A percentile compares a stretch with the other conserved stretches of the same genome.
phyloP scores from a whole-genome alignment of 148 eudicot species.

The Rhododendron ovatum region DNA sequence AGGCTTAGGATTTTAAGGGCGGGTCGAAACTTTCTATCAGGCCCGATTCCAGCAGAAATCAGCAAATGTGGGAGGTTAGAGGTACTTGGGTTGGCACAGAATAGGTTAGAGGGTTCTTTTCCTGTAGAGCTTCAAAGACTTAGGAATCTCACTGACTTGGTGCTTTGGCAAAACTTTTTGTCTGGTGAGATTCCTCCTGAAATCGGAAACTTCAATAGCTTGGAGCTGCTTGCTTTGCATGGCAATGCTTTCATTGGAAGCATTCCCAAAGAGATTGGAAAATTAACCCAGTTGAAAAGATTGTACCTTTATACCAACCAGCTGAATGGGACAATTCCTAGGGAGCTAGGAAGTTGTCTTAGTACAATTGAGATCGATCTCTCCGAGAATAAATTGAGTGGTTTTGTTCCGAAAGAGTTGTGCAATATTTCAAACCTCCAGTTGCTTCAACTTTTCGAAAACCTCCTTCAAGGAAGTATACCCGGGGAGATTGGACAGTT shows the following conservation, averaged over 20 bases:
- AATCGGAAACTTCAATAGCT: constrained; percentile 41
- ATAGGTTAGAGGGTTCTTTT: constrained; percentile 39
- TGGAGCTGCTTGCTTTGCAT: constrained; percentile 46
- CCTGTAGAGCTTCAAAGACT: constrained; percentile 45
- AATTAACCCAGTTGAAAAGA: constrained; percentile 26
- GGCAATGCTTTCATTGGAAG: constrained; percentile 39
- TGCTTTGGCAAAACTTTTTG: constrained; percentile 47
- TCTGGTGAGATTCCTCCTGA: constrained; percentile 45
- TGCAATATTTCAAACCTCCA: constrained; percentile 30
- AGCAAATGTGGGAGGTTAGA: constrained; percentile 38
- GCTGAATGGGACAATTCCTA: constrained; percentile 48
- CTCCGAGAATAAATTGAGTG: constrained; percentile 42
- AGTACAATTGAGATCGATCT: constrained; percentile 44
- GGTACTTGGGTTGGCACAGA: constrained; percentile 44
- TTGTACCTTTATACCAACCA: constrained; percentile 50
- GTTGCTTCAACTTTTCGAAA: constrained; percentile 54
- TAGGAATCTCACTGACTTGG: constrained; percentile 28
- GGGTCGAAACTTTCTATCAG: constrained; percentile 38
- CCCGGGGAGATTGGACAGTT: constrained; percentile 40
- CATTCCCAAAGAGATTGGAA: constrained; percentile 50
- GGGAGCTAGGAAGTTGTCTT: constrained; percentile 34
- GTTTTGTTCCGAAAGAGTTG: constrained; percentile 37
- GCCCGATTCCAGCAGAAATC: constrained; percentile 34
- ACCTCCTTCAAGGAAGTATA: constrained; percentile 40
- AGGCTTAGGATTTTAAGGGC: constrained; percentile 41